phyloP scores from a whole-genome alignment of 192 early-diverging fungal genomes.

The Phycomyces nitens region DNA sequence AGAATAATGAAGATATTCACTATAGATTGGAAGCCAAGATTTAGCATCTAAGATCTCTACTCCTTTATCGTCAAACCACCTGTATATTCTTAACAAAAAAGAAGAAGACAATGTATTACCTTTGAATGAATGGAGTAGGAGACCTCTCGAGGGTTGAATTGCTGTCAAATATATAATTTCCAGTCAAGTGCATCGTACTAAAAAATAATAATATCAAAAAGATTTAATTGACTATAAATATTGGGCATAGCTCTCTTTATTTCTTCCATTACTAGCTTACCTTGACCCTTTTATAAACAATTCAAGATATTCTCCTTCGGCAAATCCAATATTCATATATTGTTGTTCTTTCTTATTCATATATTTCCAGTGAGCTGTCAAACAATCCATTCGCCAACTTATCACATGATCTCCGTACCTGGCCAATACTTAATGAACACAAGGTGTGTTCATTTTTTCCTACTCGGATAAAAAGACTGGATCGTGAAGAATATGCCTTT shows the following conservation, averaged over 20 bases:
- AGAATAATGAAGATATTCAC: too few relatives aligned
- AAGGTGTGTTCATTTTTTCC: slow-evolving; percentile 71
- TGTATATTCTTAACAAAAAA: too few relatives aligned
- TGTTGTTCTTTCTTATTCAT: slow-evolving; percentile 63
- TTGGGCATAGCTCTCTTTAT: background rate
- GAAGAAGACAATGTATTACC: too few relatives aligned
- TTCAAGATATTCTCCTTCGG: slow-evolving; percentile 75
- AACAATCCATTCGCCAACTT: background rate
- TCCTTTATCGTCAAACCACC: too few relatives aligned
- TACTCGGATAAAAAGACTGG: slow-evolving; percentile 63
- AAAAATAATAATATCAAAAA: background rate
- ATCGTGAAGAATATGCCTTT: slow-evolving; percentile 50
- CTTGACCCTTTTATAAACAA: slow-evolving; percentile 63
- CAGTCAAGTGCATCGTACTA: slow-evolving; percentile 63
- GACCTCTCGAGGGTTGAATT: slow-evolving; percentile 8
- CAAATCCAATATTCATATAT: slow-evolving; percentile 55
- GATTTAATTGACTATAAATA: background rate
- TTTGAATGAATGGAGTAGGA: too few relatives aligned
- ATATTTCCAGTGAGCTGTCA: background rate
- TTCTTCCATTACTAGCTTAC: slow-evolving; percentile 20
- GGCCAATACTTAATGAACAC: slow-evolving; percentile 70
- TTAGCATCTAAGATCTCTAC: too few relatives aligned
- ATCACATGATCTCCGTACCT: background rate
- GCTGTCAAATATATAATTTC: slow-evolving; percentile 61
- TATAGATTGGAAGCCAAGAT: too few relatives aligned